Conservation (phyloP, 352 stramenopile genomes). For the Pythium aristosporum region DNA sequence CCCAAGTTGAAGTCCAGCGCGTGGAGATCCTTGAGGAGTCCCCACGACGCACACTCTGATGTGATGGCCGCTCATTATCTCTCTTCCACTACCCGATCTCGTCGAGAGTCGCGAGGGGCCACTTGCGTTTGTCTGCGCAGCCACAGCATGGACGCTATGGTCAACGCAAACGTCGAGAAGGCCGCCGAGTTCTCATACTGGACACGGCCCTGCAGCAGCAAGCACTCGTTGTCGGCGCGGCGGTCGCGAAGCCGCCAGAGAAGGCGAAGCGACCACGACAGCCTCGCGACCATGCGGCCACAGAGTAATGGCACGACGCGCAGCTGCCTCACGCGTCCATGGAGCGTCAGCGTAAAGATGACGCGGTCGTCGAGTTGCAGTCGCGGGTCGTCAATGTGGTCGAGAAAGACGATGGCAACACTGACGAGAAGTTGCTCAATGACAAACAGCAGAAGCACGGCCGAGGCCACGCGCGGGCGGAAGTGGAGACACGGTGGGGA, state of each 20-base stretch:
- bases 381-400: not conserved
- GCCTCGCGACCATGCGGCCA: slow-evolving; percentile 13
- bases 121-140: not conserved
- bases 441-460: slow-evolving; percentile 15
- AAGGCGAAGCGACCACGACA: slow-evolving; percentile 22
- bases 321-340: slow-evolving; percentile 1
- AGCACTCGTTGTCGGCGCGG: not conserved
- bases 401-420: slow-evolving; percentile 2
- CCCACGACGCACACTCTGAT: too few relatives aligned
- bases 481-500: not conserved
- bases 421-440: slow-evolving; percentile 8
- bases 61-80: not conserved
- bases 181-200: slow-evolving; percentile 12
- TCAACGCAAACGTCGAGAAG: not conserved
- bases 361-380: slow-evolving; percentile 5
- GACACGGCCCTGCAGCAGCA: slow-evolving; percentile 16
- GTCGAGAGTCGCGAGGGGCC: not conserved
- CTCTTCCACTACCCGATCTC: not conserved
- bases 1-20: too few relatives aligned
- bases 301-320: slow-evolving; percentile 15
- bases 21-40: too few relatives aligned
- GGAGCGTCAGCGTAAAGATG: slow-evolving; percentile 12
- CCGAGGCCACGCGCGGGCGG: not conserved
- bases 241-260: slow-evolving; percentile 18
- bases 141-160: not conserved